A percentile compares a stretch with the other conserved stretches of the same genome.
Conservation (phyloP, 306 rosid genomes). For the Pyrus bretschneideri region DNA sequence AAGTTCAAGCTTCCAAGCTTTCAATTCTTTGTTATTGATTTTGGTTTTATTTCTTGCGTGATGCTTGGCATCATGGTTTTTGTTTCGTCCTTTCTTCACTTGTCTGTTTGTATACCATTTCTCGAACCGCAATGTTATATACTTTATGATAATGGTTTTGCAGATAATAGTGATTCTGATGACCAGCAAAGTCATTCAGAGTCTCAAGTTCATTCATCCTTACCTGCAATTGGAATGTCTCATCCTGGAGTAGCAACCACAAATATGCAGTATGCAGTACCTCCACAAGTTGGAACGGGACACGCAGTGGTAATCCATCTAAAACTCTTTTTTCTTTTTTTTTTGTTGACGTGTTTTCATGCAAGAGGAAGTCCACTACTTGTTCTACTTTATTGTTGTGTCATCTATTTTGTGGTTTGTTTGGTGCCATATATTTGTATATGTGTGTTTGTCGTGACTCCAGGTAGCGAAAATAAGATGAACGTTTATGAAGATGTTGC, state of each 20-base stretch:
- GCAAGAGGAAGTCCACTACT: neutral
- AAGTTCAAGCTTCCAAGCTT: neutral
- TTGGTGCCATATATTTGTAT: neutral
- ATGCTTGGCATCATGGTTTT: conserved; percentile 4
- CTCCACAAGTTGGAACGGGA: conserved; percentile 70
- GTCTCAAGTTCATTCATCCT: conserved; percentile 47
- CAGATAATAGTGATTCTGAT: conserved; percentile 60
- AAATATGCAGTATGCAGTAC: conserved; percentile 52
- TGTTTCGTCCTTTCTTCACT: neutral
- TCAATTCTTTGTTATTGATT: neutral
- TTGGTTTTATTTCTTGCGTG: conserved; percentile 6
- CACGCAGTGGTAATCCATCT: conserved; percentile 61
- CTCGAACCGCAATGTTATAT: conserved; percentile 9
- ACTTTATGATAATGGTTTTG: conserved; percentile 20
- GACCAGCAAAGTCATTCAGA: conserved; percentile 55
- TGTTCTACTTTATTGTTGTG: neutral
- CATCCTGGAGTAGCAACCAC: conserved; percentile 39
- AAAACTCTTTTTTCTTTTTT: neutral
- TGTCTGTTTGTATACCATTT: neutral
- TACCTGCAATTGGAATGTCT: conserved; percentile 48
- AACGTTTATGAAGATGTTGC: neutral
- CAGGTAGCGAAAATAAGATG: neutral
- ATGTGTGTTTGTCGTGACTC: neutral
- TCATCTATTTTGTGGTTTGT: neutral
- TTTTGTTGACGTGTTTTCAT: neutral